Evolutionary conservation across 2,329 filamentous ascomycete genomes (phyloP), one percentile per base, ranked within the genome.

Genomic region (Fusarium sp.): DNA sequence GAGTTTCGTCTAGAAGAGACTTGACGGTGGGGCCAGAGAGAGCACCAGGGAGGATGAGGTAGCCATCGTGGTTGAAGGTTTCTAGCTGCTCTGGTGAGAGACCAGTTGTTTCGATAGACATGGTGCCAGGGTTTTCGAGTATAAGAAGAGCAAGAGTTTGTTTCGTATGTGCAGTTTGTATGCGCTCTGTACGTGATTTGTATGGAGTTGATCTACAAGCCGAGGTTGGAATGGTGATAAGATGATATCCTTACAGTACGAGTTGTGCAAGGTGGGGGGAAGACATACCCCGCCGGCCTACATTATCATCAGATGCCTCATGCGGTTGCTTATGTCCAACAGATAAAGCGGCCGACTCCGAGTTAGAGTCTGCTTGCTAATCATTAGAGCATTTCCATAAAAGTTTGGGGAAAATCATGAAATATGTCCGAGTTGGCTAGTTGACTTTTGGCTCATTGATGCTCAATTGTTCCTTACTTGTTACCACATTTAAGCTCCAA

Each of bases 41-140:
- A 56, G 92, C 94, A 74, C 91, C 80, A 2, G 92, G 92, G 73
- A 99, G 87, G 74, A 98, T 86, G 63, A 98, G 90, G 81, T 96
- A 98, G 80, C 96, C 96, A 82, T 98, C 92, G 50, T 87, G 83
- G 71, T 91, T 79, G 84, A 96, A 98, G 74, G 85, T 83, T 48
- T 86, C 77, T 46, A 96, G 81, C 76, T 97, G 94, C 32, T 87
- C 83, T 43, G 88, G 79, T 17, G 90, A 91, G 59, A 97, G 91
- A 57, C 90, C 91, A 17, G 59, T 48, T 7, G 59, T 55, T 43
- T 65, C 51, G 19, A 60, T 47, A 24, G 69, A 45, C 71, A 74
- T 75, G 46, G 4, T 57, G 22, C 19, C 17, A 14, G 19, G 39
- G 10, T 26, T n/a, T 2, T 13, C 4, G 10, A 5, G 15, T 24